Percentiles rank a stretch among this genome's conserved stretches.
Conservation (phyloP, 2,329 filamentous ascomycete genomes). For the Colletotrichum eleusines region DNA sequence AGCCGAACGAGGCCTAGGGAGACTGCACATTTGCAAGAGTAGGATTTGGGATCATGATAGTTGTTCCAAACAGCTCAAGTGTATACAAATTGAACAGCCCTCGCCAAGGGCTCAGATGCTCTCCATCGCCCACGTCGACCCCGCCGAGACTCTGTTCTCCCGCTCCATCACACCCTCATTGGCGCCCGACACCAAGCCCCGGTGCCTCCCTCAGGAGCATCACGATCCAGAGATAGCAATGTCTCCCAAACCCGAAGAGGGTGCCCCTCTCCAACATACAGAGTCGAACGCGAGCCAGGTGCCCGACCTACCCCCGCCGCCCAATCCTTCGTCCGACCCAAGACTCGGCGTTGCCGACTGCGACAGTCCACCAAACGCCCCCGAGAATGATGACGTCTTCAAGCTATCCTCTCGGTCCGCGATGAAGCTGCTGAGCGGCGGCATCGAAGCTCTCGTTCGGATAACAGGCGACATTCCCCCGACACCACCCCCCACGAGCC, state of each 20-base stretch:
- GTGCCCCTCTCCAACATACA: conserved; percentile 42
- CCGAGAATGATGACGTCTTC: conserved; percentile 74
- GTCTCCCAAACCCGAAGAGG: conserved; percentile 30
- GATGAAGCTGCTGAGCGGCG: conserved; percentile 81
- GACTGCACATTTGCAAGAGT: conserved; percentile 9
- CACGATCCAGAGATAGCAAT: conserved; percentile 6
- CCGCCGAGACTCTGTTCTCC: conserved; percentile 7
- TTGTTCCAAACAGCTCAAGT: conserved; percentile 18
- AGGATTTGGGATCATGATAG: conserved; percentile 32
- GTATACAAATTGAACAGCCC: conserved; percentile 20
- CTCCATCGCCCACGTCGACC: conserved; percentile 8
- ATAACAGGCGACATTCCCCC: conserved; percentile 83
- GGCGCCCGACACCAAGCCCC: conserved; percentile 3
- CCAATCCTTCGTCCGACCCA: conserved; percentile 56
- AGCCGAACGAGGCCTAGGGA: conserved; percentile 33
- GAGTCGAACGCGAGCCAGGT: conserved; percentile 44
- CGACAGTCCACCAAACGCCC: conserved; percentile 46
- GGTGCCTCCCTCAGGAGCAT: conserved; percentile 20
- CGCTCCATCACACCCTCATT: background rate
- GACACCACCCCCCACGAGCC: conserved; percentile 76
- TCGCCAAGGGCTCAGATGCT: conserved; percentile 13
- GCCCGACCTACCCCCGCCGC: conserved; percentile 56
- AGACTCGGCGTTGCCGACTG: conserved; percentile 46
- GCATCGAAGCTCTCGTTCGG: conserved; percentile 77
- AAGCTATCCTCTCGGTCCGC: conserved; percentile 79